Evolutionary conservation across 73 alveolate genomes (phyloP).

Genomic region (Paramecium sexaurelia): DNA sequence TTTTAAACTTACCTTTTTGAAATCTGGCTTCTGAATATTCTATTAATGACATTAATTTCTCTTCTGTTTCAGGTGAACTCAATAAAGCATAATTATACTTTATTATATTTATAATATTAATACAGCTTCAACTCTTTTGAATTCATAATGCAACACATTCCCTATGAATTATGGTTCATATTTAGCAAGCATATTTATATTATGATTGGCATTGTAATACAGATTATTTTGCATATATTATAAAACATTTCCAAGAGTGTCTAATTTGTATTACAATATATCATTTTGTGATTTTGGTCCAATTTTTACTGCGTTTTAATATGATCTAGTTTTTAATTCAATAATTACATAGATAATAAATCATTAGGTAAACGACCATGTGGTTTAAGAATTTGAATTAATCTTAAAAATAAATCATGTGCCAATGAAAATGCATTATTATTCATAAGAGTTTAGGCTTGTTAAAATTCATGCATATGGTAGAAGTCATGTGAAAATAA

Average conservation of each 20-base stretch:
- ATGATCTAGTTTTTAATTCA: not conserved
- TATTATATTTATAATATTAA: not conserved
- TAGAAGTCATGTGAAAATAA: not conserved
- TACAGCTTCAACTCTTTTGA: conserved; percentile 1
- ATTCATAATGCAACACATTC: not conserved
- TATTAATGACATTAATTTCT: not conserved
- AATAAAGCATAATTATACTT: not conserved
- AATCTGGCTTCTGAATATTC: not conserved
- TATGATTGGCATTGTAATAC: not conserved
- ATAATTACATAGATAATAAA: not conserved
- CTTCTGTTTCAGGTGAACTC: not conserved
- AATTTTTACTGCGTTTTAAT: not conserved
- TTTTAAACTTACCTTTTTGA: not conserved
- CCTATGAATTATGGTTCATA: not conserved
- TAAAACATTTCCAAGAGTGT: not conserved
- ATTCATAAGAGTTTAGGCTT: not conserved
- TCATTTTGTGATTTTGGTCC: not conserved
- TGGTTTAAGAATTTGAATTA: not conserved
- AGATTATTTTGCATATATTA: not conserved
- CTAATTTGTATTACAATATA: not conserved
- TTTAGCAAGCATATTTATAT: not conserved
- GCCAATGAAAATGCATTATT: not conserved
- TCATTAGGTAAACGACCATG: conserved; percentile 15
- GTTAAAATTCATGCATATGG: not conserved
- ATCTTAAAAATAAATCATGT: not conserved